Conservation (phyloP, 1,139 yeast species). For the Taphrina confusa region DNA sequence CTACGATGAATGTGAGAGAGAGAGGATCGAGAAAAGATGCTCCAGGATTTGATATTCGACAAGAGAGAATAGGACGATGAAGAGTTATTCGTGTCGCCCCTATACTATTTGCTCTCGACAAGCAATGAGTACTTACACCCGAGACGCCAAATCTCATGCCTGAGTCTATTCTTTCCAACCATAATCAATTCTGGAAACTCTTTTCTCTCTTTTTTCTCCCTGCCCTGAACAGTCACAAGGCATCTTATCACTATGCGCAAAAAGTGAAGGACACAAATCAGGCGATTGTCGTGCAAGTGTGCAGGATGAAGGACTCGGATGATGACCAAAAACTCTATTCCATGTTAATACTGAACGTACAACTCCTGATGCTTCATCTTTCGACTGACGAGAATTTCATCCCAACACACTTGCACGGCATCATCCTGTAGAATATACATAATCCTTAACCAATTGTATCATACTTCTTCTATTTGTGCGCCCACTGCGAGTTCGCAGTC, state of each 20-base stretch:
- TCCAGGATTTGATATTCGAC: background rate
- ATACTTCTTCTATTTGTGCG: too few relatives aligned
- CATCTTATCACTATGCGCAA: too few relatives aligned
- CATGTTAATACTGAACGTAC: slow-evolving; percentile 31
- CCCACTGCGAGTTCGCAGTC: too few relatives aligned
- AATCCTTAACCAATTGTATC: too few relatives aligned
- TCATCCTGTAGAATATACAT: background rate
- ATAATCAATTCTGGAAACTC: background rate
- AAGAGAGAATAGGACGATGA: slow-evolving; percentile 1
- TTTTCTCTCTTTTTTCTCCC: too few relatives aligned
- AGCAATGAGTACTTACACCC: slow-evolving; percentile 32
- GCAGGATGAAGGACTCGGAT: slow-evolving; percentile 4
- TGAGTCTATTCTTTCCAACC: background rate
- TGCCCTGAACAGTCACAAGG: too few relatives aligned
- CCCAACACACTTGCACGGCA: background rate
- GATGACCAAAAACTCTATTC: slow-evolving; percentile 31
- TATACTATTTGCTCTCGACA: slow-evolving; percentile 27
- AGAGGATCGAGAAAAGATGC: background rate
- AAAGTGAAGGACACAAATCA: background rate
- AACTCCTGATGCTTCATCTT: slow-evolving; percentile 24
- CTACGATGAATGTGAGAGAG: too few relatives aligned
- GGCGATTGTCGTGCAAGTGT: background rate
- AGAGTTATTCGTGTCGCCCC: slow-evolving; percentile 30
- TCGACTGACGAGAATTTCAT: slow-evolving; percentile 17
- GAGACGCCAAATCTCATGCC: slow-evolving; percentile 32